Evolutionary conservation across 495 filamentous ascomycete species (phyloP).

Genomic region (Penicillium nucicola): DNA sequence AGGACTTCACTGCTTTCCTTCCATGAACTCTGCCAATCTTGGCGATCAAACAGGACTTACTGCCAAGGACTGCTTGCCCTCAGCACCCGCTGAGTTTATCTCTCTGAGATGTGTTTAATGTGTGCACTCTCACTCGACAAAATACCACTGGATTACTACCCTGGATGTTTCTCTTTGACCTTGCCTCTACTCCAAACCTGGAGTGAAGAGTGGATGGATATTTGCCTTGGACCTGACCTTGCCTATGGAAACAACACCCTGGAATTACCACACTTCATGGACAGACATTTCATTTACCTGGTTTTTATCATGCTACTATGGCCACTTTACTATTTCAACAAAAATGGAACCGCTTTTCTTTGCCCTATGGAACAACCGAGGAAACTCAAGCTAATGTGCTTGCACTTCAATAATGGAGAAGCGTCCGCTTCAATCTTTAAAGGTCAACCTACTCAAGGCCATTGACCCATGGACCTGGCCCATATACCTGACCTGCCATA

Average conservation of each 20-base stretch:
- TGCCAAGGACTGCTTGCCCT: slow-evolving; percentile 21
- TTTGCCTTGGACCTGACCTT: slow-evolving; percentile 17
- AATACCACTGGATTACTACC: slow-evolving; percentile 14
- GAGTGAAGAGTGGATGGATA: slow-evolving; percentile 25
- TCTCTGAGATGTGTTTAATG: slow-evolving; percentile 46
- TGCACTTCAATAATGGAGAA: slow-evolving; percentile 15
- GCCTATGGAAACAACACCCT: slow-evolving; percentile 10
- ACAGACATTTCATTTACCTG: slow-evolving; percentile 12
- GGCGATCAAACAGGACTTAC: slow-evolving; percentile 26
- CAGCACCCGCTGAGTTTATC: slow-evolving; percentile 38
- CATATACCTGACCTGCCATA: slow-evolving; percentile 1
- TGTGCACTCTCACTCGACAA: slow-evolving; percentile 36
- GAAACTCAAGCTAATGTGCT: slow-evolving; percentile 18
- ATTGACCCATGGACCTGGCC: slow-evolving; percentile 16
- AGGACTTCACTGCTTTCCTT: slow-evolving; percentile 16
- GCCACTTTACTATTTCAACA: slow-evolving; percentile 8
- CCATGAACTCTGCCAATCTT: slow-evolving; percentile 11
- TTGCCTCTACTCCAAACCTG: slow-evolving; percentile 30
- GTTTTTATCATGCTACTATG: slow-evolving; percentile 10
- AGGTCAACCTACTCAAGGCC: slow-evolving; percentile 9
- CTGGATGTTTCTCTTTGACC: slow-evolving; percentile 19
- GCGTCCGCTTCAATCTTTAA: slow-evolving; percentile 12
- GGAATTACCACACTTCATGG: slow-evolving; percentile 9
- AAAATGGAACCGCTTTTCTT: slow-evolving; percentile 5
- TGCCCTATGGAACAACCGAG: slow-evolving; percentile 4